phyloP scores from a whole-genome alignment of 176 grass and related monocot species.

The Guadua angustifolia region DNA sequence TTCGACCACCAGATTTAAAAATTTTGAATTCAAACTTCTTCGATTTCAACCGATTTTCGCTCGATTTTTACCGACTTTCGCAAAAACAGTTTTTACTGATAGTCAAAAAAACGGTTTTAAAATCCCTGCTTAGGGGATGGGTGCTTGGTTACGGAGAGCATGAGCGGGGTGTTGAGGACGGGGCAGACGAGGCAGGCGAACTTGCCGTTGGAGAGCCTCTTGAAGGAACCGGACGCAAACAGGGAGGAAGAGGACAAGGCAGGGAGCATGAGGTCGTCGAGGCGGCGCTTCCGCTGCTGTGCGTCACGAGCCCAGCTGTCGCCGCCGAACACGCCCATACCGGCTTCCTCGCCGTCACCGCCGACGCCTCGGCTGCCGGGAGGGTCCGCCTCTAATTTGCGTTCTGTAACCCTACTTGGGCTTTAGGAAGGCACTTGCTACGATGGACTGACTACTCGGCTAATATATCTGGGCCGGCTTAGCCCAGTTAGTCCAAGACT shows the following conservation, averaged over 20 bases:
- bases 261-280: slow-evolving; percentile 71
- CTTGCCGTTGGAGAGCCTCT: slow-evolving; percentile 69
- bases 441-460: no score
- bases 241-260: slow-evolving; percentile 39
- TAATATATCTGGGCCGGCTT: no score
- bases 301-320: slow-evolving; percentile 74
- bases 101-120: no score
- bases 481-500: no score
- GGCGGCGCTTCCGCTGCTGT: slow-evolving; percentile 72
- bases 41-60: no score
- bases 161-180: slow-evolving; percentile 69
- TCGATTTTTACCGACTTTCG: no score
- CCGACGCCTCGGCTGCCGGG: not conserved
- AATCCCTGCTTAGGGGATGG: not conserved
- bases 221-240: slow-evolving; percentile 55
- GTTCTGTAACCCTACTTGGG: not conserved
- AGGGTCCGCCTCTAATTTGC: not conserved
- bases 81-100: no score
- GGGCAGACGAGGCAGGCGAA: slow-evolving; percentile 76
- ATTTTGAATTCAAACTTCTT: no score
- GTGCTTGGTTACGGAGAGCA: slow-evolving; percentile 66
- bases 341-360: slow-evolving; percentile 21
- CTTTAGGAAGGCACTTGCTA: not conserved
- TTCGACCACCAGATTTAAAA: no score
- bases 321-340: slow-evolving; percentile 76